Evolutionary conservation across 2,329 filamentous ascomycete genomes (phyloP).

Genomic region (Aspergillus chevalieri): DNA sequence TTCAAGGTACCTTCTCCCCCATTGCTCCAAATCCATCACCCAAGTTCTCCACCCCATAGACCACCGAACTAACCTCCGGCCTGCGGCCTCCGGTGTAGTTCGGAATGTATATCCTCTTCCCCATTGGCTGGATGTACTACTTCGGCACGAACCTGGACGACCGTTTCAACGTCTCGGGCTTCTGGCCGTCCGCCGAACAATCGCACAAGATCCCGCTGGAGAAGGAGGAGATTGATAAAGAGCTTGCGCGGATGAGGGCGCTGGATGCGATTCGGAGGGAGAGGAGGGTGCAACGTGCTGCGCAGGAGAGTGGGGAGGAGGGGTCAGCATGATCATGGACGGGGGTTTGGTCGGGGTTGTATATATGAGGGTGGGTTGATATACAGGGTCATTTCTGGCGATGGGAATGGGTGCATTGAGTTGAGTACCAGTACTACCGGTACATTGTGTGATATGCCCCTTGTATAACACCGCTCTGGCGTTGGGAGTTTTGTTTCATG

Average conservation of each 20-base stretch:
- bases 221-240: constrained; percentile 61
- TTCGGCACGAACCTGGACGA: constrained; percentile 97
- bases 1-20: constrained; percentile 64
- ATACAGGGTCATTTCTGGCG: no score
- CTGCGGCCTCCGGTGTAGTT: constrained; percentile 54
- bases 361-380: no score
- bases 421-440: no score
- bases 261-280: constrained; percentile 48
- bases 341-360: not conserved
- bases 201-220: constrained; percentile 50
- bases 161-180: constrained; percentile 79
- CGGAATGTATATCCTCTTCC: constrained; percentile 97
- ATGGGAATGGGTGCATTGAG: no score
- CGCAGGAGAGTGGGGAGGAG: constrained; percentile 10
- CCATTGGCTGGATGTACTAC: constrained; percentile 99
- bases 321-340: constrained; percentile 4
- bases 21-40: not conserved
- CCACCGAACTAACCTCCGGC: constrained; percentile 1
- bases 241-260: constrained; percentile 62
- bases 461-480: constrained; percentile 1
- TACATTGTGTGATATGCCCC: no score
- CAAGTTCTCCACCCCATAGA: not conserved
- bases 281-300: constrained; percentile 37
- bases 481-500: not conserved
- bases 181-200: constrained; percentile 72